Conservation (phyloP, 2,329 filamentous ascomycete species). For the Endothia cerciana region DNA sequence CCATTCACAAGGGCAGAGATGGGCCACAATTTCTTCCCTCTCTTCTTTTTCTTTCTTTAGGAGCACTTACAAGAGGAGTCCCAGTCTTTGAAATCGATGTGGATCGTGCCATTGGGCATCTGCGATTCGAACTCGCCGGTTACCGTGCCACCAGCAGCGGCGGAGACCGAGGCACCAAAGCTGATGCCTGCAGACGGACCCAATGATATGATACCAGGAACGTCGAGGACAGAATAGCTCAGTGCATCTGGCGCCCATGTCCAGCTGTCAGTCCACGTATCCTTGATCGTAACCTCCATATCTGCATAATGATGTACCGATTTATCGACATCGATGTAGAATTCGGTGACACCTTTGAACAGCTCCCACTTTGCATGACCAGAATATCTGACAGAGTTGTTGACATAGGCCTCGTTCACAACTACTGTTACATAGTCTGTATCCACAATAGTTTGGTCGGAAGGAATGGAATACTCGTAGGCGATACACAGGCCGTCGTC, state of each 20-base stretch:
- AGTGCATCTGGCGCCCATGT: slow-evolving; percentile 19
- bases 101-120: slow-evolving; percentile 27
- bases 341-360: slow-evolving; percentile 31
- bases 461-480: slow-evolving; percentile 31
- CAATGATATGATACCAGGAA: slow-evolving; percentile 26
- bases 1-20: neutral
- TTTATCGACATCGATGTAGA: slow-evolving; percentile 33
- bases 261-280: slow-evolving; percentile 31
- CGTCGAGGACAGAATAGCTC: slow-evolving; percentile 31
- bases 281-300: slow-evolving; percentile 30
- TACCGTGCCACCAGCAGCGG: slow-evolving; percentile 13
- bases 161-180: slow-evolving; percentile 21
- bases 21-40: too few relatives aligned
- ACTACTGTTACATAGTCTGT: slow-evolving; percentile 30
- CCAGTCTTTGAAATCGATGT: slow-evolving; percentile 26
- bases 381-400: slow-evolving; percentile 32
- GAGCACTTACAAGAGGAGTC: slow-evolving; percentile 18
- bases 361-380: slow-evolving; percentile 33
- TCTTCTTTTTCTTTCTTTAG: neutral
- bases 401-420: slow-evolving; percentile 32
- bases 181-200: slow-evolving; percentile 27
- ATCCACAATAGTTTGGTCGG: slow-evolving; percentile 30
- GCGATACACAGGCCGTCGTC: slow-evolving; percentile 32
- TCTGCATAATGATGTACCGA: slow-evolving; percentile 30
- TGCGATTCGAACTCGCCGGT: slow-evolving; percentile 19